Conservation (phyloP, 2,329 filamentous ascomycete genomes). For the Ceratocystis albifundus region DNA sequence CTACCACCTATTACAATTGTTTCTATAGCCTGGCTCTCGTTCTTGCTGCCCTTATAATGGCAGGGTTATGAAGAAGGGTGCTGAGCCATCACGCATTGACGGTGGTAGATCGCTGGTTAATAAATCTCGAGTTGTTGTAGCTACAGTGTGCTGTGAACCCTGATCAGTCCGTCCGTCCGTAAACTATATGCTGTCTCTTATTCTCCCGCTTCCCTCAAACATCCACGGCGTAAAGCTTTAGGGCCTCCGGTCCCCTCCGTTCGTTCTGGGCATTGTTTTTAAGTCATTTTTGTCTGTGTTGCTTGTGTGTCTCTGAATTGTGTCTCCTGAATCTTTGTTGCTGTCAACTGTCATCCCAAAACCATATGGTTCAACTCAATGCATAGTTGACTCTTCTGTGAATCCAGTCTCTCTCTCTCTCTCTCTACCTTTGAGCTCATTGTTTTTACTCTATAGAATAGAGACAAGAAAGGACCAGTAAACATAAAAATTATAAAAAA, state of each 20-base stretch:
- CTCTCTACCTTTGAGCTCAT: no score
- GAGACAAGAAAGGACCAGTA: no score
- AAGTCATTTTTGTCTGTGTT: neutral
- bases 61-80: neutral
- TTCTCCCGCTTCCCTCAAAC: neutral
- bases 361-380: neutral
- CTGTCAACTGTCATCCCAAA: constrained; percentile 5
- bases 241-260: neutral
- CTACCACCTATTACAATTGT: neutral
- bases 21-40: neutral
- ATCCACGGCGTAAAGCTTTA: neutral
- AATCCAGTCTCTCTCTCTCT: no score
- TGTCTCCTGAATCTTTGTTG: neutral
- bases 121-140: neutral
- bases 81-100: neutral
- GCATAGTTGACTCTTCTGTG: no score
- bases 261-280: neutral
- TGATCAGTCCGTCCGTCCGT: no score
- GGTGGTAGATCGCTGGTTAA: neutral
- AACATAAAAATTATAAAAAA: no score
- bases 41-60: neutral
- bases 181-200: neutral
- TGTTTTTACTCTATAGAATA: neutral
- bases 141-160: no score
- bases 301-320: neutral